Base-by-base conservation (phyloP, 140 eudicot genomes). In the Stevia rebaudiana region DNA sequence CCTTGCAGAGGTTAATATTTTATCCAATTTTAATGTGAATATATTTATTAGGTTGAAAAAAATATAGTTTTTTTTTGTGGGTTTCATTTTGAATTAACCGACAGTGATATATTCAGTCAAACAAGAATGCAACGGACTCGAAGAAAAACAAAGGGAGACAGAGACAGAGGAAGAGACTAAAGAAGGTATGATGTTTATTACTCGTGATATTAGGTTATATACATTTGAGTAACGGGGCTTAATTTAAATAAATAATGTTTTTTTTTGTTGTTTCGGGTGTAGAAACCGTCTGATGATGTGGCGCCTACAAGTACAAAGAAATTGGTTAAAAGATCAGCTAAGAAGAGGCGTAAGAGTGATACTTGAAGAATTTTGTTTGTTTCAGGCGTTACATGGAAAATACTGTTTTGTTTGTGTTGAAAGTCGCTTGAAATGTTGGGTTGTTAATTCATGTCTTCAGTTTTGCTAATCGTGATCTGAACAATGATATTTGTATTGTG, bases 81-180 rank as follows among this genome's bases (percentile, higher is more conserved):
- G 30, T 58, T 1, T 25, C 47, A 36, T 36, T 3, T 56, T 30
- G n/a, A 15, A 31, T 35, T 57, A 57, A 57, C 46, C 28, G 16
- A 16, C 28, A 8, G 3, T 5, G 47, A 18, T 58, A 9, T 18
- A 37, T 39, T 30, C 39, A 70, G 74, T 42, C 69, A n/a, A 73
- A 9, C 11, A 73, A 73, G 81, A 67, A 50, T n/a, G 70, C 71
- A 25, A 5, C 58, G 18, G 64, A 73, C 15, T 72, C 35, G 57
- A 86, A 77, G 72, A 86, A 68, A 77, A 78, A 69, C 56, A 81
- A 56, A 76, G 95, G 90, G 53, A 76, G 83, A 21, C 82, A 77
- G 67, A 81, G 89, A 74, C 82, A 72, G 67, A 72, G 77, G 57
- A 72, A 72, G 56, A 78, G 80, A 63, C 39, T 61, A 30, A 78